Evolutionary conservation across 306 rosid species (phyloP), one percentile per base, ranked within the genome.

Genomic region (Coriaria nepalensis): DNA sequence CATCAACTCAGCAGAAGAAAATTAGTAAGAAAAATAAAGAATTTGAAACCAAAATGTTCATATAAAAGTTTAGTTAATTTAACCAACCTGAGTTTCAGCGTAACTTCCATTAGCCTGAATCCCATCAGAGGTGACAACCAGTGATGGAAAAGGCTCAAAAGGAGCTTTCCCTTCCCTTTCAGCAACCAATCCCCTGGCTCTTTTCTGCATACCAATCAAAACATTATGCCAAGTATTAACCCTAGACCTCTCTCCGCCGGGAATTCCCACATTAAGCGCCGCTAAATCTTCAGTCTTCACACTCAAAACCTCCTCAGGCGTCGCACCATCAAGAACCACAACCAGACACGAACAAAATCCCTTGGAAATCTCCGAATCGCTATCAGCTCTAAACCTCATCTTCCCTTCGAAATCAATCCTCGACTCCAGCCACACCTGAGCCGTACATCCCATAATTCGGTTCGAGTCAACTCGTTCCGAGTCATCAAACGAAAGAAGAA

Each of bases 371-470:
- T 90, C 98, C 10, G 98, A 90, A 46, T 90, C 98, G 39, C 98
- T 90, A 47, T 82, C 95, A 5, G 98, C 92, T 4, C 55, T 56
- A 41, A 90, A 55, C 33, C 79, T 64, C 78, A 85, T 71, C 60
- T 70, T 75, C 52, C 98, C 94, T 9, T 67, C 78, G 9, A 32
- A 13, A 39, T 77, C 95, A 34, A 85, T 43, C 34, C 50, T 20
- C 49, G 65, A 92, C 33, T 65, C 81, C 46, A 82, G 62, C 98
- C 98, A 90, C 5, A 90, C 98, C 72, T 64, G 79, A 1, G 98
- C 83, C 0, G 98, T 90, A 50, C 98, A 90, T 0, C 98, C 98
- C 98, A 90, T 90, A 13, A 90, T 94, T 62, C 98, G 80, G 72
- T 82, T 85, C 37, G 70, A 39, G 49, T 81, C 87, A 5, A 73